A percentile compares a stretch with the other conserved stretches of the same genome.
phyloP scores from a whole-genome alignment of 1,284 basidiomycete species.

The Trichosporon asahii region DNA sequence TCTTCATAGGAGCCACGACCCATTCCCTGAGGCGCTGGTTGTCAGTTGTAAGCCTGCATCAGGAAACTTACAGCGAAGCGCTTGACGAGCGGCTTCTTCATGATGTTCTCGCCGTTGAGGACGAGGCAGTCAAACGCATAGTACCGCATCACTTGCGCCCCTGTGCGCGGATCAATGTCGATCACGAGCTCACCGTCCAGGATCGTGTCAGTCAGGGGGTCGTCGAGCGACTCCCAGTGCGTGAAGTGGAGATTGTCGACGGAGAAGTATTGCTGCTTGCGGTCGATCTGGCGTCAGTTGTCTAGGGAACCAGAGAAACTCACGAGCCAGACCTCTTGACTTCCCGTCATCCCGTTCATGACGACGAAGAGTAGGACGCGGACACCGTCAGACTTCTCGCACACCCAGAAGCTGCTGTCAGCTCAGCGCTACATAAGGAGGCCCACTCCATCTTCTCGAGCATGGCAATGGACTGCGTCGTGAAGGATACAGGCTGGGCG shows the following conservation, averaged over 20 bases:
- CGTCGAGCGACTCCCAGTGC: slow-evolving; percentile 67
- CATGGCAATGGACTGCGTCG: slow-evolving; percentile 63
- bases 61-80: slow-evolving; percentile 76
- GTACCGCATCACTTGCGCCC: slow-evolving; percentile 73
- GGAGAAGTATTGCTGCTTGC: slow-evolving; percentile 81
- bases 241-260: slow-evolving; percentile 80
- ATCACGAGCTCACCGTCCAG: slow-evolving; percentile 93
- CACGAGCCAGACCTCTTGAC: slow-evolving; percentile 78
- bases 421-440: background rate
- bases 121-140: slow-evolving; percentile 93
- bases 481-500: slow-evolving; percentile 88
- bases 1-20: slow-evolving; percentile 76
- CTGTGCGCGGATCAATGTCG: slow-evolving; percentile 74
- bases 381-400: slow-evolving; percentile 98
- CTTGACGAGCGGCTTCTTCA: slow-evolving; percentile 74
- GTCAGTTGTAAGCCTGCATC: slow-evolving; percentile 1
- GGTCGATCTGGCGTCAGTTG: slow-evolving; percentile 69
- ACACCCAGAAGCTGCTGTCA: slow-evolving; percentile 85
- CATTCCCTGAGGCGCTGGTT: slow-evolving; percentile 72
- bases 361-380: slow-evolving; percentile 83
- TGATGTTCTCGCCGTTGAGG: slow-evolving; percentile 79
- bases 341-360: slow-evolving; percentile 55
- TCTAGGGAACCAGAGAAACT: too few relatives aligned
- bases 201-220: slow-evolving; percentile 71
- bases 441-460: slow-evolving; percentile 79